These are phyloP conservation scores for Staphylotrichum tortipilum DNA, from an alignment of 495 filamentous ascomycete species.

Conservation along the genomic window DNA sequence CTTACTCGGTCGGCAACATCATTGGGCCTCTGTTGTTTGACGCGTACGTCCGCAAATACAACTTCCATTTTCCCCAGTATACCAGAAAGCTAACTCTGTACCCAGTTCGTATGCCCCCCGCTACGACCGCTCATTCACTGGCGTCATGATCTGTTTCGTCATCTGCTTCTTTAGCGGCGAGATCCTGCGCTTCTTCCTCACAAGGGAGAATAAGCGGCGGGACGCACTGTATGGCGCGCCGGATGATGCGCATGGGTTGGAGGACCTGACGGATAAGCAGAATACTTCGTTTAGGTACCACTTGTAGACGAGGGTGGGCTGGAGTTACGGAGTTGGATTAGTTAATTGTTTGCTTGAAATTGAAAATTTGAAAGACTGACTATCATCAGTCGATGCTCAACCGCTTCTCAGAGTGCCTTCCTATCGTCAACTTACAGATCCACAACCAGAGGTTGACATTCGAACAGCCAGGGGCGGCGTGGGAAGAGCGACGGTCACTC, in stretches of 20 bases:
- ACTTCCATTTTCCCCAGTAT: too few species aligned
- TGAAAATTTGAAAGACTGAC: too few species aligned
- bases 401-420: too few species aligned
- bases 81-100: not conserved
- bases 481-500: too few species aligned
- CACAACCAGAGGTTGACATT: too few species aligned
- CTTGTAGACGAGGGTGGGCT: not conserved
- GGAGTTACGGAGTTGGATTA: too few species aligned
- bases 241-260: not conserved
- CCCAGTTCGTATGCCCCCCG: not conserved
- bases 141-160: conserved; percentile 1
- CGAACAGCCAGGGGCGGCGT: too few species aligned
- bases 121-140: conserved; percentile 2
- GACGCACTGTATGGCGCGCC: not conserved
- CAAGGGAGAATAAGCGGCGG: not conserved
- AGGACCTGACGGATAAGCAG: conserved; percentile 1
- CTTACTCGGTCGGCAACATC: conserved; percentile 4
- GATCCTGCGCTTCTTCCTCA: not conserved
- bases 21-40: conserved; percentile 5
- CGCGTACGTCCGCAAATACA: not conserved
- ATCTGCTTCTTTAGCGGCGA: not conserved
- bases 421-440: too few species aligned
- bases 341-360: too few species aligned
- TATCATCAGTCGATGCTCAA: too few species aligned
- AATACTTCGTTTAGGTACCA: conserved; percentile 6